phyloP scores from a whole-genome alignment of 2,329 filamentous ascomycete genomes.

The Stenocarpella maydis region DNA sequence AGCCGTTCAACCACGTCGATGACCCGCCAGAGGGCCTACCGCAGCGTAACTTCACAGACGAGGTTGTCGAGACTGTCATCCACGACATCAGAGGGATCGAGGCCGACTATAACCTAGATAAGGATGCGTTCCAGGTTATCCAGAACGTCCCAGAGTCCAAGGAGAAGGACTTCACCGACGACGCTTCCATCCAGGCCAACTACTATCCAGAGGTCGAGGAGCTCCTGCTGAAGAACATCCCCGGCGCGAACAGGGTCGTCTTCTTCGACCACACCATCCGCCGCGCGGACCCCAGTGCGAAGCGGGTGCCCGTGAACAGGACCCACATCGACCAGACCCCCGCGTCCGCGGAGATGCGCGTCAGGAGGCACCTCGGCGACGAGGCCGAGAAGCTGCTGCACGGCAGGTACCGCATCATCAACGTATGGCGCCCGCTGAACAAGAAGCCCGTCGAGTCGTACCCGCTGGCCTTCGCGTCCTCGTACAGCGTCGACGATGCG shows the following conservation, averaged over 20 bases:
- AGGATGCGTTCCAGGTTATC: slow-evolving; percentile 73
- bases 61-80: slow-evolving; percentile 63
- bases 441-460: slow-evolving; percentile 68
- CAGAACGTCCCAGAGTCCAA: slow-evolving; percentile 63
- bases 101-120: slow-evolving; percentile 45
- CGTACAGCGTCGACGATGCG: slow-evolving; percentile 64
- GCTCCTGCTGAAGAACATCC: slow-evolving; percentile 72
- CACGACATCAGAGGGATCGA: slow-evolving; percentile 39
- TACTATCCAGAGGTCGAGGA: slow-evolving; percentile 89
- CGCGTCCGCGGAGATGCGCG: slow-evolving; percentile 70
- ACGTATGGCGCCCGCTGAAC: slow-evolving; percentile 80
- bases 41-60: slow-evolving; percentile 69
- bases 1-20: slow-evolving; percentile 74
- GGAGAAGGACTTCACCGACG: slow-evolving; percentile 70
- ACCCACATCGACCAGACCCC: slow-evolving; percentile 88
- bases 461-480: slow-evolving; percentile 75
- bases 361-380: slow-evolving; percentile 69
- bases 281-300: slow-evolving; percentile 64
- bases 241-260: slow-evolving; percentile 71
- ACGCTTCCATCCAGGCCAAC: slow-evolving; percentile 70
- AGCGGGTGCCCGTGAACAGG: slow-evolving; percentile 72
- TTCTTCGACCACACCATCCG: slow-evolving; percentile 92
- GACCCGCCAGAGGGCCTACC: slow-evolving; percentile 66
- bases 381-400: slow-evolving; percentile 73
- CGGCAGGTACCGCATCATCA: slow-evolving; percentile 82